Conservation (phyloP, 2,329 filamentous ascomycete genomes). For the Hypomyces rosellus region DNA sequence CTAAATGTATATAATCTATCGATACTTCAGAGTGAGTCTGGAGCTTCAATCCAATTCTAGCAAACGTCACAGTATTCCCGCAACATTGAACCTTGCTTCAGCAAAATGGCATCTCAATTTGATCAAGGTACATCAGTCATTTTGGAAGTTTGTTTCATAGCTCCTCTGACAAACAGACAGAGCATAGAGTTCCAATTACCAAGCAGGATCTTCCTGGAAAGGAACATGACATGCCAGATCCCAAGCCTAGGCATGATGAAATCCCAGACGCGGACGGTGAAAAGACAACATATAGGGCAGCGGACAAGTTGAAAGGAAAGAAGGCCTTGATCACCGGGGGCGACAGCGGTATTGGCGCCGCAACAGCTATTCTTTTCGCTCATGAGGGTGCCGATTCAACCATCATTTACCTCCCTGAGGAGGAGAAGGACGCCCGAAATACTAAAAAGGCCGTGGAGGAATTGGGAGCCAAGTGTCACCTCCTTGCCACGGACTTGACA, state of each 20-base stretch:
- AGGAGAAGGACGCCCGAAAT: slow-evolving; percentile 48
- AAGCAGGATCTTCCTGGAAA: slow-evolving; percentile 25
- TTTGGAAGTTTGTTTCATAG: not conserved
- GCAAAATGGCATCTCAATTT: not conserved
- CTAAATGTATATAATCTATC: not conserved
- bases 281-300: slow-evolving; percentile 20
- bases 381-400: slow-evolving; percentile 51
- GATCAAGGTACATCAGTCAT: not conserved
- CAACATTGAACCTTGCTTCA: not conserved
- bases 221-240: slow-evolving; percentile 23
- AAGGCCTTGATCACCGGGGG: slow-evolving; percentile 43
- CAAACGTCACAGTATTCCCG: not conserved
- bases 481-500: slow-evolving; percentile 43
- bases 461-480: slow-evolving; percentile 40
- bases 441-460: slow-evolving; percentile 47
- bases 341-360: slow-evolving; percentile 52
- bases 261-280: slow-evolving; percentile 63
- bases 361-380: slow-evolving; percentile 50
- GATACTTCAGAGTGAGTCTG: not conserved
- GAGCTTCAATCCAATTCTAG: too few relatives aligned
- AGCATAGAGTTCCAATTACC: slow-evolving; percentile 19
- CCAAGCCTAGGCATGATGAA: slow-evolving; percentile 53
- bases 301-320: slow-evolving; percentile 3
- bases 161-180: not conserved
- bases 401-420: slow-evolving; percentile 49